Evolutionary conservation across 306 rosid genomes (phyloP), one percentile per base, ranked within the genome.

Genomic region (Albizia julibrissin): DNA sequence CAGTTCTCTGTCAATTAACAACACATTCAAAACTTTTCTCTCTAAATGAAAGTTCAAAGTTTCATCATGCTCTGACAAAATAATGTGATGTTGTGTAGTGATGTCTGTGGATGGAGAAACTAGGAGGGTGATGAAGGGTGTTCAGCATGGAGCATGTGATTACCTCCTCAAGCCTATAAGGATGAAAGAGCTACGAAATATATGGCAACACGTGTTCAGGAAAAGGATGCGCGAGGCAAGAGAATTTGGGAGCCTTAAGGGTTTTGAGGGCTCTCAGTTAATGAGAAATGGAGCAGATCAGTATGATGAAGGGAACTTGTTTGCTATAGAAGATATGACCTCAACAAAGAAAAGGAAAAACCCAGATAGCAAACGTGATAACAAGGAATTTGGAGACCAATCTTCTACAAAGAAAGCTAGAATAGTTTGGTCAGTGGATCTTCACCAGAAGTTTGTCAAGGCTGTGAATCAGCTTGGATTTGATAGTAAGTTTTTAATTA

Each of bases 121-220:
- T 1, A 87, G 97, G 44, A 74, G 95, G 72, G 98, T 94, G 18
- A 94, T 94, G 98, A 94, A 90, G 82, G 98, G 98, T 5, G 98
- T 94, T 26, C 98, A 94, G 72, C 98, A 94, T n/a, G 98, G 98
- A 39, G 98, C 98, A 22, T 94, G 98, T 47, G 98, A 94, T 82
- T 94, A 94, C 88, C 93, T 94, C 33, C 97, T 94, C 4, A 94
- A 94, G 85, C 98, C 98, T 0, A 92, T 94, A 84, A 88, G 98
- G 75, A 94, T 94, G 98, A 94, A 94, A 81, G 98, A 94, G 81
- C 95, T 94, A n/a, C 79, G 88, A 39, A 94, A 94, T 29, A 94
- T 94, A 75, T 94, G 98, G 98, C 98, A 92, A 52, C 98, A 94
- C 69, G 98, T 94, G 46, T 79, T 92, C 26, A 81, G 98, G 69